phyloP scores from a whole-genome alignment of 345 rosid species.

The Eucalyptus curtisii region DNA sequence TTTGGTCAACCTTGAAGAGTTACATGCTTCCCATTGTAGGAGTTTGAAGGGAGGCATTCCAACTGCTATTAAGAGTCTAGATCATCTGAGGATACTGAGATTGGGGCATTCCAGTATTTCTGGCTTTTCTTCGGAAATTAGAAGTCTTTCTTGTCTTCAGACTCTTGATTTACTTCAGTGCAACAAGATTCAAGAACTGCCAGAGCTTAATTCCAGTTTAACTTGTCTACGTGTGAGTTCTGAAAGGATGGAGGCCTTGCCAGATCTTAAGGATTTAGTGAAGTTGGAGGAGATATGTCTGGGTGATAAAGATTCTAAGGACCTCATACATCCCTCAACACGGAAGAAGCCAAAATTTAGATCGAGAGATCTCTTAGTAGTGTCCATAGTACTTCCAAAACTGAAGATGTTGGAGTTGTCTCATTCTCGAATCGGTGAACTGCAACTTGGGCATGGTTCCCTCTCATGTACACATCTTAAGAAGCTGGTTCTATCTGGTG shows the following conservation, averaged over 20 bases:
- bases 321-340: accelerated
- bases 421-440: accelerated
- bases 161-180: neutral
- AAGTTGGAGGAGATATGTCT: neutral
- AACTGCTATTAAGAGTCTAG: neutral
- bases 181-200: neutral
- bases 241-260: neutral
- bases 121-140: neutral
- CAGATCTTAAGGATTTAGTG: neutral
- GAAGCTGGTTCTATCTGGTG: too few species aligned
- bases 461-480: neutral
- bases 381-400: neutral
- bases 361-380: neutral
- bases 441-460: neutral
- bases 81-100: neutral
- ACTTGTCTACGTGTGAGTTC: neutral
- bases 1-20: neutral
- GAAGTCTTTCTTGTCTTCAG: neutral
- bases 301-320: neutral
- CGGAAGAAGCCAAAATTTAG: accelerated
- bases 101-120: neutral
- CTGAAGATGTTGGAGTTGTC: neutral
- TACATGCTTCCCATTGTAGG: neutral
- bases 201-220: neutral
- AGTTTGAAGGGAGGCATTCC: neutral